phyloP scores from a whole-genome alignment of 2,329 filamentous ascomycete genomes.

The Fonsecaea erecta region DNA sequence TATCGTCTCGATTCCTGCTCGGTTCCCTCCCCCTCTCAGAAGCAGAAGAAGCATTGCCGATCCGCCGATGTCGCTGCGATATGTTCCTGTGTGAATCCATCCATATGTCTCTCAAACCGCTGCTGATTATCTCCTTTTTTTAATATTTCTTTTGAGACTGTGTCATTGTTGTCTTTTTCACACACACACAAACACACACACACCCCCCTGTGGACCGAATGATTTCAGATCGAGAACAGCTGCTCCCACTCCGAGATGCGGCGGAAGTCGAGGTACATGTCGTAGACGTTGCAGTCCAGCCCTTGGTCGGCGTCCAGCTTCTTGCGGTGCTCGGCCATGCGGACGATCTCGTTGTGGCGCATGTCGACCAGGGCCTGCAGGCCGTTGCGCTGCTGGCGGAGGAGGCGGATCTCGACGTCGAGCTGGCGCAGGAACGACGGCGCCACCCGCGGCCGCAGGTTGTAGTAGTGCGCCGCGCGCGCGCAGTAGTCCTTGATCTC shows the following conservation, averaged over 20 bases:
- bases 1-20: too few relatives aligned
- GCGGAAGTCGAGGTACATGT: constrained; percentile 30
- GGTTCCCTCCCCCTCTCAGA: too few relatives aligned
- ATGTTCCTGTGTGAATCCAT: too few relatives aligned
- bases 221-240: constrained; percentile 23
- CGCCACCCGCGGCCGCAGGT: not conserved
- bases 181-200: too few relatives aligned
- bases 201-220: too few relatives aligned
- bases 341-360: constrained; percentile 37
- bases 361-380: constrained; percentile 29
- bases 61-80: too few relatives aligned
- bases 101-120: too few relatives aligned
- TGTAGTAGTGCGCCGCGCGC: constrained; percentile 15
- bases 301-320: constrained; percentile 30
- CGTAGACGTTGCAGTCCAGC: constrained; percentile 26
- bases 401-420: constrained; percentile 14
- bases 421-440: constrained; percentile 1
- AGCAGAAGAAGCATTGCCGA: too few relatives aligned
- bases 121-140: not conserved
- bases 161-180: too few relatives aligned
- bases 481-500: constrained; percentile 20
- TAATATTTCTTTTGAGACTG: too few relatives aligned
- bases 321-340: constrained; percentile 34
- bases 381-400: constrained; percentile 25
- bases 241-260: constrained; percentile 31